Base-by-base conservation (phyloP, 2,329 filamentous ascomycete genomes). In the Dactylonectria macrodidyma region DNA sequence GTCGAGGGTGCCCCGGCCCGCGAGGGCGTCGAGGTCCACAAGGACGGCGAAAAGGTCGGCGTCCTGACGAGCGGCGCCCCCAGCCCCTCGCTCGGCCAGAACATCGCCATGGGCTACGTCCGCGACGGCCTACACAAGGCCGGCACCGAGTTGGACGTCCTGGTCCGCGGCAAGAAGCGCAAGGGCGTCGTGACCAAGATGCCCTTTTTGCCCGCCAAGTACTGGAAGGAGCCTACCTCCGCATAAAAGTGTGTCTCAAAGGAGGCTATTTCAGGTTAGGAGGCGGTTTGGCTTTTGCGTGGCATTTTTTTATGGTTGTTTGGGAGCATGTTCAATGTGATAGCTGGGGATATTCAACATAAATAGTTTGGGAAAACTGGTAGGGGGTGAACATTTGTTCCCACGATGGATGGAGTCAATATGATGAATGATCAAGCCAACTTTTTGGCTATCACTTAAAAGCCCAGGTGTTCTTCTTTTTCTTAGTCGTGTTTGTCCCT, bases 81-180 rank as follows among this genome's bases (percentile, higher is more conserved):
- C 0, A 95, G 92, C 78, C 96, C 96, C 2, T 93, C 92, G 0
- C 84, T 98, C 55, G 91, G 91, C 71, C 92, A 92, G 85, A 98
- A 98, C 81, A 95, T 99, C 70, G 95, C 95, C 64, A 99, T 99
- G 96, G 96, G 92, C 0, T 97, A 97, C 78, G 86, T 98, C 78
- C 90, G 90, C 81, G 90, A 93, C 70, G 94, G 94, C 0, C 83
- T 91, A 79, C 94, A 97, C 81, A 97, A 97, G 87, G 86, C 89
- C 36, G 95, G 94, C 11, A 97, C 94, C 1, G 91, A 95, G 83
- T 84, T 97, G 7, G 88, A 91, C 19, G 91, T 97, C 4, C 80
- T 94, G 46, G 91, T 97, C 2, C 86, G 95, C 60, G 95, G 94
- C 22, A 93, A 91, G 83, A 85, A 88, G 78, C 89, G 94, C 75